A percentile compares a stretch with the other conserved stretches of the same genome.
These are phyloP conservation scores for Rhodotorula paludigena DNA, from an alignment of 768 basidiomycete species.

Conservation along the genomic window DNA sequence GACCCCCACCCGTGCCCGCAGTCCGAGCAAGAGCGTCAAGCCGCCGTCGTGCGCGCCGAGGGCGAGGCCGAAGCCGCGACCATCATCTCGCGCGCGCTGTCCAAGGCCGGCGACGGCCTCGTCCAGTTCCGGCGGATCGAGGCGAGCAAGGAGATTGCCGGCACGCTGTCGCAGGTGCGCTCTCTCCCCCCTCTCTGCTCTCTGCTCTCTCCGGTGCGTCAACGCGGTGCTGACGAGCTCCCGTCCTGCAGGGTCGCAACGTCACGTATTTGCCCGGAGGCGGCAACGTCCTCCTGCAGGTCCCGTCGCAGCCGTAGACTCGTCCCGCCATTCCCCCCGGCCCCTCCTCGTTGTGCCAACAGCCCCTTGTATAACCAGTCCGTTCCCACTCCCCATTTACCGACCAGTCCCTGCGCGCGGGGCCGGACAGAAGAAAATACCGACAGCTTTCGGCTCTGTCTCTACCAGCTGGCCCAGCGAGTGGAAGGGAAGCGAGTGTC, in stretches of 20 bases:
- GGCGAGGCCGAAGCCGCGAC: conserved; percentile 96
- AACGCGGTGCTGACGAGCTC: neutral
- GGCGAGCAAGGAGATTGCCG: conserved; percentile 93
- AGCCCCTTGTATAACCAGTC: no score
- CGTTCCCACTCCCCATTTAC: no score
- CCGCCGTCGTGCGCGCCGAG: conserved; percentile 94
- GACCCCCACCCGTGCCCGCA: conserved; percentile 44
- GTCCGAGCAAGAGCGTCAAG: conserved; percentile 99
- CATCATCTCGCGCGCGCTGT: conserved; percentile 83
- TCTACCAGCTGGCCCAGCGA: no score
- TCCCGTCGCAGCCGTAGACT: conserved; percentile 51
- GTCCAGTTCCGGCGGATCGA: conserved; percentile 93
- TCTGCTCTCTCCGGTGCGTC: neutral
- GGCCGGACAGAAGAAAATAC: no score
- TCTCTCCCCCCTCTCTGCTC: neutral
- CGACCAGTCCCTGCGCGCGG: no score
- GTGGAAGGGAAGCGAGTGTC: no score
- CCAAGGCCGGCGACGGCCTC: conserved; percentile 93
- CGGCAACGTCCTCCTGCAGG: conserved; percentile 74
- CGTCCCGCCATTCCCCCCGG: no score
- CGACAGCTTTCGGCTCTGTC: no score
- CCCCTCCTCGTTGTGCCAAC: no score
- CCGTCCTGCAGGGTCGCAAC: conserved; percentile 57
- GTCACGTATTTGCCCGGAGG: conserved; percentile 84
- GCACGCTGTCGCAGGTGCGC: conserved; percentile 57